A percentile compares a stretch with the other conserved stretches of the same genome.
These are phyloP conservation scores for Eutrema yunnanense DNA, from an alignment of 345 rosid species.

Conservation along the genomic window DNA sequence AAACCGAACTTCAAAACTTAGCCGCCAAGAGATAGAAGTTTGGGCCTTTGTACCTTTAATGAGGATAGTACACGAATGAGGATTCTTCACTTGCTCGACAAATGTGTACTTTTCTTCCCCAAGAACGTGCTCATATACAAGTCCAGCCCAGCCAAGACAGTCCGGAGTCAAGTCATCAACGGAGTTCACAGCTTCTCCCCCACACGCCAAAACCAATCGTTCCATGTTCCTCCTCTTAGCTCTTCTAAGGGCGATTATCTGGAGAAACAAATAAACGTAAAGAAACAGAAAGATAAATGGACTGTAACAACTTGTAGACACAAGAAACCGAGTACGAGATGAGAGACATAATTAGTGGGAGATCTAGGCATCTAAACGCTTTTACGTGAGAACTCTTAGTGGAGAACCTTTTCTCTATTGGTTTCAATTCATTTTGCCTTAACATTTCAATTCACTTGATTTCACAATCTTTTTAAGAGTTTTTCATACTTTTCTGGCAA, in stretches of 20 bases:
- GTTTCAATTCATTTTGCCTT: background rate
- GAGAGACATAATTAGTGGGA: background rate
- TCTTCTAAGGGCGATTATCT: slow-evolving; percentile 97
- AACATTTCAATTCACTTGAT: background rate
- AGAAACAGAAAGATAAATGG: background rate
- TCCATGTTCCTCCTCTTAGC: slow-evolving; percentile 99
- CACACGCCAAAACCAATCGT: slow-evolving; percentile 89
- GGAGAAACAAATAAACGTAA: slow-evolving; percentile 11
- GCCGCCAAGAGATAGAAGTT: background rate
- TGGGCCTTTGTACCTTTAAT: slow-evolving; percentile 59
- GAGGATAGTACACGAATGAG: slow-evolving; percentile 83
- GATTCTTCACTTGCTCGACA: slow-evolving; percentile 93
- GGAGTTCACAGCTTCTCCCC: slow-evolving; percentile 94
- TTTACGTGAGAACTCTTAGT: background rate
- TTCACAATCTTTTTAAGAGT: background rate
- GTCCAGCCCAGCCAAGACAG: slow-evolving; percentile 98
- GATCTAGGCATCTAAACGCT: background rate
- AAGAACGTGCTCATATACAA: slow-evolving; percentile 86
- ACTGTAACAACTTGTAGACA: background rate
- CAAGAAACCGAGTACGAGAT: background rate
- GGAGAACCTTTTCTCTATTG: background rate
- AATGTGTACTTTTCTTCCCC: slow-evolving; percentile 97
- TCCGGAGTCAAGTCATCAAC: slow-evolving; percentile 84
- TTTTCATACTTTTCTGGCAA: background rate
- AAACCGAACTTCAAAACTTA: background rate